phyloP scores from a whole-genome alignment of 768 basidiomycete species.

The Scleroderma citrinum region DNA sequence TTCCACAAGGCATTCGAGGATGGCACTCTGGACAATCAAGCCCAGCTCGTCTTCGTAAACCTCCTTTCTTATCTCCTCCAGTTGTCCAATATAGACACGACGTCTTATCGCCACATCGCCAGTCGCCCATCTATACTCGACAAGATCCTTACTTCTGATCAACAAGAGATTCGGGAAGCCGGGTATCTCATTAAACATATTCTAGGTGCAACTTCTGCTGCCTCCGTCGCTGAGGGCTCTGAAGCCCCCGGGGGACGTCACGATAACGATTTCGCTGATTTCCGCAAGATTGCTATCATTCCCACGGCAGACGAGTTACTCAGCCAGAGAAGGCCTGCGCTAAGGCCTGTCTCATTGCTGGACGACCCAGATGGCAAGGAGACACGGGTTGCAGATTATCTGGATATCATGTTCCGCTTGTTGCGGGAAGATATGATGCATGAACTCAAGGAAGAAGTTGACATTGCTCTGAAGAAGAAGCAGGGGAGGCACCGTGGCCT shows the following conservation, averaged over 20 bases:
- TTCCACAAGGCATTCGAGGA: slow-evolving; percentile 33
- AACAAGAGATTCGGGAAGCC: slow-evolving; percentile 21
- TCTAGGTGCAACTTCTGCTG: slow-evolving; percentile 21
- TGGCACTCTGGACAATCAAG: slow-evolving; percentile 27
- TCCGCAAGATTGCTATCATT: slow-evolving; percentile 54
- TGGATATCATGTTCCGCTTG: slow-evolving; percentile 64
- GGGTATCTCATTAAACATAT: slow-evolving; percentile 39
- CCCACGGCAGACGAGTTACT: slow-evolving; percentile 56
- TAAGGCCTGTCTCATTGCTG: slow-evolving; percentile 39
- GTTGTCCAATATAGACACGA: slow-evolving; percentile 30
- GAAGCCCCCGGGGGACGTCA: slow-evolving; percentile 57
- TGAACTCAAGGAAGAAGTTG: slow-evolving; percentile 52
- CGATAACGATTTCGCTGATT: slow-evolving; percentile 61
- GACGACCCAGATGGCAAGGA: slow-evolving; percentile 37
- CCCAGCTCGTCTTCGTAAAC: slow-evolving; percentile 38
- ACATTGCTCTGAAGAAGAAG: slow-evolving; percentile 34
- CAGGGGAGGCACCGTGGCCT: slow-evolving; percentile 36
- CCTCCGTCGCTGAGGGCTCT: slow-evolving; percentile 11
- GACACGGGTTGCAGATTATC: slow-evolving; percentile 39
- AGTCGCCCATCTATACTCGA: slow-evolving; percentile 26
- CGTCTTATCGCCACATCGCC: slow-evolving; percentile 35
- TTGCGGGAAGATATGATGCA: slow-evolving; percentile 58
- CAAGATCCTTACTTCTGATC: slow-evolving; percentile 18
- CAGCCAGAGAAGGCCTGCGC: slow-evolving; percentile 40
- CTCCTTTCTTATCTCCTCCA: slow-evolving; percentile 45